A percentile compares a stretch with the other conserved stretches of the same genome.
Conservation (phyloP, 2,329 filamentous ascomycete species). For the Cephalotrichum gorgonifer region DNA sequence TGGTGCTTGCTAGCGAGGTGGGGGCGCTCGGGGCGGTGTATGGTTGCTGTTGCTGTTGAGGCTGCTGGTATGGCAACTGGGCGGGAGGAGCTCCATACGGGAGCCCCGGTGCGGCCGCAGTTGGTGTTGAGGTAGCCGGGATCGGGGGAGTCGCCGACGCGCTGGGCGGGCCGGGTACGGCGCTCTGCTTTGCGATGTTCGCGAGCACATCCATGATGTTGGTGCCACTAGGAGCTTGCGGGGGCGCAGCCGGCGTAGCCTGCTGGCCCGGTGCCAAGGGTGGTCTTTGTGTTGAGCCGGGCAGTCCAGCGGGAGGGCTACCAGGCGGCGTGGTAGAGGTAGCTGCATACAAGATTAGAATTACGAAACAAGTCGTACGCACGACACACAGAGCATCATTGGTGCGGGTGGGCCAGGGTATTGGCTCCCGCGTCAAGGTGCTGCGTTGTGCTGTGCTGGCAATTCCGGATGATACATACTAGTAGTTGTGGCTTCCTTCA, state of each 20-base stretch:
- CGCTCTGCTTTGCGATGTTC: constrained; percentile 70
- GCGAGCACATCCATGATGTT: constrained; percentile 58
- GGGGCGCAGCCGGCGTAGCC: constrained; percentile 14
- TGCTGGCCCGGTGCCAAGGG: background rate
- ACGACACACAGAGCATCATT: background rate
- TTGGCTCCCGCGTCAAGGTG: no score
- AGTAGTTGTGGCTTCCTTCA: constrained; percentile 46
- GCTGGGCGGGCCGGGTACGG: constrained; percentile 28
- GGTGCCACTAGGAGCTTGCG: constrained; percentile 5
- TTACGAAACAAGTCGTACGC: background rate
- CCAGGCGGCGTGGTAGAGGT: constrained; percentile 62
- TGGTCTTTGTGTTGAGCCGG: constrained; percentile 11
- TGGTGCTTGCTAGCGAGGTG: background rate
- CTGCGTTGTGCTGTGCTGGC: background rate
- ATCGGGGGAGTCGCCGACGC: constrained; percentile 1
- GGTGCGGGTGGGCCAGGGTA: background rate
- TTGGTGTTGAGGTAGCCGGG: constrained; percentile 20
- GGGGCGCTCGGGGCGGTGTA: constrained; percentile 10
- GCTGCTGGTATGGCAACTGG: constrained; percentile 16
- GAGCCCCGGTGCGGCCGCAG: constrained; percentile 24
- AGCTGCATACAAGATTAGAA: constrained; percentile 27
- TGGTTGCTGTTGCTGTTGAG: constrained; percentile 12
- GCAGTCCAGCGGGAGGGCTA: constrained; percentile 40
- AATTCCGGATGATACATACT: constrained; percentile 30
- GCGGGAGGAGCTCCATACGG: constrained; percentile 25